phyloP scores from a whole-genome alignment of 2,329 filamentous ascomycete genomes.

The Pyricularia pennisetigena region DNA sequence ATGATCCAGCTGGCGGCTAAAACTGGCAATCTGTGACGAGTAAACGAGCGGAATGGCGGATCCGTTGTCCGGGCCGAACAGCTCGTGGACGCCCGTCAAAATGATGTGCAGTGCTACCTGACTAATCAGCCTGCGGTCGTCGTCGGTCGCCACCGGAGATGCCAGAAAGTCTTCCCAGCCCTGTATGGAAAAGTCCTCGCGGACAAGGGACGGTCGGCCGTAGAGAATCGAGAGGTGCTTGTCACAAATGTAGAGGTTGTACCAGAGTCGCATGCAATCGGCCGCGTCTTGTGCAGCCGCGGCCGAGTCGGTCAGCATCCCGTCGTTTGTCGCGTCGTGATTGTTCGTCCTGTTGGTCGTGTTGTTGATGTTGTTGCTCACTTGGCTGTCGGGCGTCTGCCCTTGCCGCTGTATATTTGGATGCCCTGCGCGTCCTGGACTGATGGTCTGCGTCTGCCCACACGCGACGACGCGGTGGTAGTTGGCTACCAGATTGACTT shows the following conservation, averaged over 20 bases:
- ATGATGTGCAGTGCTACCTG: constrained; percentile 50
- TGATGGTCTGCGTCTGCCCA: background rate
- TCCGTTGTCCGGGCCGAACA: constrained; percentile 46
- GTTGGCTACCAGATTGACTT: constrained; percentile 33
- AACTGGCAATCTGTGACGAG: constrained; percentile 31
- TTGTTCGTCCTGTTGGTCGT: background rate
- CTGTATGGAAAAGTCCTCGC: constrained; percentile 46
- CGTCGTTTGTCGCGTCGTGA: background rate
- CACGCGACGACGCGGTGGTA: constrained; percentile 25
- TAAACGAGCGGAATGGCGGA: constrained; percentile 39
- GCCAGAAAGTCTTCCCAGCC: constrained; percentile 48
- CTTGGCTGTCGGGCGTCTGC: background rate
- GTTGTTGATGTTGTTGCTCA: background rate
- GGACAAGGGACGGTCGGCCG: constrained; percentile 46
- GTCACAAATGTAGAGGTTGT: constrained; percentile 50
- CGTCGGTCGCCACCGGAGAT: constrained; percentile 36
- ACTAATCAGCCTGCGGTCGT: constrained; percentile 45
- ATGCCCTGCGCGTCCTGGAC: constrained; percentile 13
- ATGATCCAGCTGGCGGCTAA: constrained; percentile 23
- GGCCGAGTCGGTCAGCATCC: background rate
- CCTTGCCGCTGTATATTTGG: background rate
- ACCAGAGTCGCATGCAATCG: constrained; percentile 50
- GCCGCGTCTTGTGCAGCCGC: constrained; percentile 27
- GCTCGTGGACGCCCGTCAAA: constrained; percentile 40
- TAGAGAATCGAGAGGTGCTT: constrained; percentile 53